Conservation (phyloP, 2,329 filamentous ascomycete species). For the Stylonectria norvegica region DNA sequence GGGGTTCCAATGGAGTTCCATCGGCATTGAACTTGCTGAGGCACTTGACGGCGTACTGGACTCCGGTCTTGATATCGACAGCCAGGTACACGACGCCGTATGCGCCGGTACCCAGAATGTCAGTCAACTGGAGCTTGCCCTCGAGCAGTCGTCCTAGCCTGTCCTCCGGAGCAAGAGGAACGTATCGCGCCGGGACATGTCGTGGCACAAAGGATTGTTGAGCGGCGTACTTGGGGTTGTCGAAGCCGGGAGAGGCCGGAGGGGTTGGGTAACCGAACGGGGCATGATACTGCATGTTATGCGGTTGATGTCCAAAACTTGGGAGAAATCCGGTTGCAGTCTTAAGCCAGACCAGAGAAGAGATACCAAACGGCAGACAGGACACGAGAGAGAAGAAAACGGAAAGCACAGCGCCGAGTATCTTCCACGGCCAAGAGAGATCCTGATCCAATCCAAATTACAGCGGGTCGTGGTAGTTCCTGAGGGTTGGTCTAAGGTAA, state of each 20-base stretch:
- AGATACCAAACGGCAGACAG: constrained; percentile 27
- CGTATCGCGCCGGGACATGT: constrained; percentile 45
- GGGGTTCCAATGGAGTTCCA: constrained; percentile 69
- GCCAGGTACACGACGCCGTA: constrained; percentile 96
- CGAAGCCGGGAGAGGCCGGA: constrained; percentile 54
- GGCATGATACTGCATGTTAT: constrained; percentile 59
- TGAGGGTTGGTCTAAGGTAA: constrained; percentile 17
- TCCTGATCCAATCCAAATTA: constrained; percentile 25
- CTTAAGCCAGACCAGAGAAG: constrained; percentile 17
- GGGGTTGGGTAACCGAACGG: constrained; percentile 56
- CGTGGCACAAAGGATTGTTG: constrained; percentile 37
- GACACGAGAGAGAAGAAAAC: constrained; percentile 21
- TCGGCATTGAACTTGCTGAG: constrained; percentile 83
- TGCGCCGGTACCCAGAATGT: constrained; percentile 86
- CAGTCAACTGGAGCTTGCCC: constrained; percentile 76
- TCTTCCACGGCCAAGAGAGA: constrained; percentile 24
- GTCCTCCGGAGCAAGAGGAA: constrained; percentile 71
- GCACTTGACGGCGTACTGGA: constrained; percentile 92
- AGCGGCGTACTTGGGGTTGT: constrained; percentile 45
- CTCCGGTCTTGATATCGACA: constrained; percentile 75
- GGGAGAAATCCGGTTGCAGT: constrained; percentile 22
- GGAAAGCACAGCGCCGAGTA: constrained; percentile 21
- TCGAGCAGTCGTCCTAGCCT: constrained; percentile 81
- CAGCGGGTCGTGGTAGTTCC: constrained; percentile 23
- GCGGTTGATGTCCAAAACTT: constrained; percentile 30